Conservation (phyloP, 768 basidiomycete genomes). For the Boletus rubroflammeus region DNA sequence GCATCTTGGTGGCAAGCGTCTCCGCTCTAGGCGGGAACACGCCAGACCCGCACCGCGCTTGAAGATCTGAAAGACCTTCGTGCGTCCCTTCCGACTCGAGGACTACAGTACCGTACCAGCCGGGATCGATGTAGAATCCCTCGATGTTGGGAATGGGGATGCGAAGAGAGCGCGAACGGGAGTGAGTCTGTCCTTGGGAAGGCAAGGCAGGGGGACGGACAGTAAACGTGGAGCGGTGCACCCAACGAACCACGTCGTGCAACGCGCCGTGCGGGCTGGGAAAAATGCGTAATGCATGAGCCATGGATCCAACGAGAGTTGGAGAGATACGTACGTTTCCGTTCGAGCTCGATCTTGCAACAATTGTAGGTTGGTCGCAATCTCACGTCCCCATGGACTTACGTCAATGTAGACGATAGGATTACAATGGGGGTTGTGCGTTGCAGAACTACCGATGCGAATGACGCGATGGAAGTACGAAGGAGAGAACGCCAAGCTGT, state of each 20-base stretch:
- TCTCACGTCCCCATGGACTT: conserved; percentile 74
- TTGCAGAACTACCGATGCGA: conserved; percentile 42
- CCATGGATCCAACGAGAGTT: neutral
- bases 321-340: conserved; percentile 63
- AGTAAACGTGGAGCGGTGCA: conserved; percentile 74
- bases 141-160: conserved; percentile 54
- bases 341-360: conserved; percentile 74
- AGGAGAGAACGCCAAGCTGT: conserved; percentile 76
- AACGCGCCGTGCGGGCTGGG: conserved; percentile 71
- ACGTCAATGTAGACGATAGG: conserved; percentile 72
- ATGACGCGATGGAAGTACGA: conserved; percentile 89
- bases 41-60: conserved; percentile 64
- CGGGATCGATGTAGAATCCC: conserved; percentile 61
- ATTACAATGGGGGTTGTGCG: conserved; percentile 46
- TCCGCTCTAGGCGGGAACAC: conserved; percentile 60
- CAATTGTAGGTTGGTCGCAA: conserved; percentile 68
- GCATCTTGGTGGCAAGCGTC: conserved; percentile 31
- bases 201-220: conserved; percentile 49
- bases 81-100: conserved; percentile 87
- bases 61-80: conserved; percentile 76
- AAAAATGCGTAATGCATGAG: conserved; percentile 5
- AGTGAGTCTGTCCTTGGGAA: conserved; percentile 23
- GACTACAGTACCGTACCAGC: conserved; percentile 81
- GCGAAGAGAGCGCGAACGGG: conserved; percentile 27
- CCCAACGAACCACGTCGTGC: conserved; percentile 84